phyloP scores from a whole-genome alignment of 176 grass and related monocot genomes.

The Musa acuminata region DNA sequence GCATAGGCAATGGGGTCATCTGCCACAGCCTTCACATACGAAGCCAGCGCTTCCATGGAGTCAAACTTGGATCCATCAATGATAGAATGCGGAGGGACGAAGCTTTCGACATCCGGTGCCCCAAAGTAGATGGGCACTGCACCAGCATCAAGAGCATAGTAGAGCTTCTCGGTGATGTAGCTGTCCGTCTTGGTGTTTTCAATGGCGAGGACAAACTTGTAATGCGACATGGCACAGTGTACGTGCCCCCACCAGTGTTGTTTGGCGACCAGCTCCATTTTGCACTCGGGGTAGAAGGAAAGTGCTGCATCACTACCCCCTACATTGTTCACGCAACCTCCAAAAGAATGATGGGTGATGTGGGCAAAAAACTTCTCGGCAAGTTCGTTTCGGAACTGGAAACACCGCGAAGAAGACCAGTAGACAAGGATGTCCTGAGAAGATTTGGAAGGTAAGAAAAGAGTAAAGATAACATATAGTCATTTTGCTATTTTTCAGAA shows the following conservation, averaged over 20 bases:
- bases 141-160: conserved; percentile 74
- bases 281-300: conserved; percentile 67
- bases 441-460: too few relatives aligned
- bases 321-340: conserved; percentile 82
- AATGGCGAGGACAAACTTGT: conserved; percentile 95
- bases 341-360: conserved; percentile 79
- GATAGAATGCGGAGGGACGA: conserved; percentile 76
- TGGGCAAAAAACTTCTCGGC: conserved; percentile 55
- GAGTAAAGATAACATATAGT: too few relatives aligned
- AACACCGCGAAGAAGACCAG: conserved; percentile 93
- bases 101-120: conserved; percentile 76
- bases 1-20: conserved; percentile 77
- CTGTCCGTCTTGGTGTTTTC: conserved; percentile 80
- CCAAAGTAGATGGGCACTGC: conserved; percentile 96
- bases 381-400: conserved; percentile 51
- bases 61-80: conserved; percentile 81
- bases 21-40: conserved; percentile 61
- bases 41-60: conserved; percentile 51
- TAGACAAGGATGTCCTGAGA: conserved; percentile 75
- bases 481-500: too few relatives aligned
- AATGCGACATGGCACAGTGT: conserved; percentile 84
- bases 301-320: conserved; percentile 60
- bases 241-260: conserved; percentile 83
- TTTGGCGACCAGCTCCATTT: conserved; percentile 20
- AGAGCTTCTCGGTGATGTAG: conserved; percentile 89